Evolutionary conservation across 2,329 filamentous ascomycete species (phyloP).

Genomic region (Fusarium sublunatum): DNA sequence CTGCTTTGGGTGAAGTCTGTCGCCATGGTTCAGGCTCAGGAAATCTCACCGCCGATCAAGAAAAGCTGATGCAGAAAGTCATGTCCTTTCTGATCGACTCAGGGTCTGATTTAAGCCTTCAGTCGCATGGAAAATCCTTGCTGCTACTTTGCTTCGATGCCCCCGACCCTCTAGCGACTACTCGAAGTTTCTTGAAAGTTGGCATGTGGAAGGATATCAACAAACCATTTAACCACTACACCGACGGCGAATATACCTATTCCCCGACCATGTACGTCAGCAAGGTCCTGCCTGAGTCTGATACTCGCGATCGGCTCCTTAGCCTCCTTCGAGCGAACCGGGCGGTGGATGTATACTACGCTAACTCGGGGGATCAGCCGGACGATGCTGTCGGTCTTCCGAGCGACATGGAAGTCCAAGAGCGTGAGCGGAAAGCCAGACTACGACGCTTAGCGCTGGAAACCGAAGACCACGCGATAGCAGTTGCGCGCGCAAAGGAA

Average conservation of each 20-base stretch:
- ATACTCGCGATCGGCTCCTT: slow-evolving; percentile 57
- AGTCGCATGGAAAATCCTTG: slow-evolving; percentile 67
- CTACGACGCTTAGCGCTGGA: slow-evolving; percentile 59
- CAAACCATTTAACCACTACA: slow-evolving; percentile 67
- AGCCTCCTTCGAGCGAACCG: slow-evolving; percentile 63
- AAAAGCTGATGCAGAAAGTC: slow-evolving; percentile 67
- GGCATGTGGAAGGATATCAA: slow-evolving; percentile 75
- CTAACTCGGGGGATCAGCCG: slow-evolving; percentile 64
- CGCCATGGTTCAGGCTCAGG: slow-evolving; percentile 62
- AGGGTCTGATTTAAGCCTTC: slow-evolving; percentile 67
- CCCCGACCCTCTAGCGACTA: slow-evolving; percentile 64
- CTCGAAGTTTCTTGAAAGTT: slow-evolving; percentile 68
- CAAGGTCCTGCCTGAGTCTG: slow-evolving; percentile 57
- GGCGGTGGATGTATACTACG: slow-evolving; percentile 65
- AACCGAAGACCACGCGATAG: slow-evolving; percentile 60
- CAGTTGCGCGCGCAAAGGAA: slow-evolving; percentile 62
- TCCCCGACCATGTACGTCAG: slow-evolving; percentile 73
- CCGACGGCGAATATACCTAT: slow-evolving; percentile 65
- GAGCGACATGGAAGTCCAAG: slow-evolving; percentile 60
- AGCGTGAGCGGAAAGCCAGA: slow-evolving; percentile 62
- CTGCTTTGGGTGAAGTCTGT: slow-evolving; percentile 72
- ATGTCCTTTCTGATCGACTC: slow-evolving; percentile 67
- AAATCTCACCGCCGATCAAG: slow-evolving; percentile 58
- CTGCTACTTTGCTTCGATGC: slow-evolving; percentile 71
- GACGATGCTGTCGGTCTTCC: slow-evolving; percentile 65